Base-by-base conservation (phyloP, 805 yeast genomes). In the Lachancea meyersii region DNA sequence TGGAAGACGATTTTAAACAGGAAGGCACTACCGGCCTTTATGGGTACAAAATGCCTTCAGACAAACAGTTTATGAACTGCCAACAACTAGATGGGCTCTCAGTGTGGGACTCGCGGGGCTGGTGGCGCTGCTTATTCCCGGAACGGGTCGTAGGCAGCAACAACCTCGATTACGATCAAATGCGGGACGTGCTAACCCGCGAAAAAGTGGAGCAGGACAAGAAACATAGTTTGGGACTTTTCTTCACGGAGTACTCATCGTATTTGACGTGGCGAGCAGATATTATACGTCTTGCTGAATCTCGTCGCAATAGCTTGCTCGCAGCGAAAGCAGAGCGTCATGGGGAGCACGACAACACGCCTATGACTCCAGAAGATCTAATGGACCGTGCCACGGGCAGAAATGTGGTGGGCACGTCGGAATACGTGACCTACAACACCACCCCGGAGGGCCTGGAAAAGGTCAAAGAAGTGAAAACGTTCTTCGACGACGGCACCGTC, bases 91-190 rank as follows among this genome's bases (percentile, higher is more conserved):
- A 77, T 7, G 97, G 98, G 3, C 64, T 73, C 5, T 76, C 86
- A 0, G 80, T 79, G 10, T 91, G 97, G 96, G 94, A 87, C 57
- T 65, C 76, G 28, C 70, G 73, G 18, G 97, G 97, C 0, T 75
- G 80, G 61, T 91, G 97, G 97, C 76, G 89, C 57, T 91, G 97
- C 64, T 66, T 91, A 35, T 82, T 89, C 61, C 95, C 96, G 10
- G 71, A 71, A 55, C 64, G 61, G 37, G 68, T 47, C 48, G 71
- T 52, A 39, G 68, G 54, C 44, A 58, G 45, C 33, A 66, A 45
- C 33, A 66, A 60, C 47, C 49, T 53, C 40, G 61, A 56, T 45
- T 55, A 28, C 48, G 48, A 56, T 33, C 51, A 61, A 14, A 52
- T 63, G 3, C 57, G 57, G 17, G 60, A 59, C 11, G 55, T 72